phyloP scores from a whole-genome alignment of 306 rosid genomes.

The Cotoneaster glaucophyllus region DNA sequence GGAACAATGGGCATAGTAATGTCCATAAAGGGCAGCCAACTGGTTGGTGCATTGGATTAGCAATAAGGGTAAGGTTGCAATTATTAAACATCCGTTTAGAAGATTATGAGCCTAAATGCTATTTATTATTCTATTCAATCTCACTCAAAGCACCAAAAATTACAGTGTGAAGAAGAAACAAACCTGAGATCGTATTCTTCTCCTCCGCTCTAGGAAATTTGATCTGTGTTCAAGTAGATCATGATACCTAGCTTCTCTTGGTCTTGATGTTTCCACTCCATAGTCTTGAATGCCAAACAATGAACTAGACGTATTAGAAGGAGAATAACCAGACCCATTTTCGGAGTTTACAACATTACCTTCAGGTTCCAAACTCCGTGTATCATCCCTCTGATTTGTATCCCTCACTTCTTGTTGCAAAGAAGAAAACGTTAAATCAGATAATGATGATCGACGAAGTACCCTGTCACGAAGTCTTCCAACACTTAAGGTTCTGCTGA shows the following conservation, averaged over 20 bases:
- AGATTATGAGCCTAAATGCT: background rate
- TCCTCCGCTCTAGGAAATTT: constrained; percentile 91
- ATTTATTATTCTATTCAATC: background rate
- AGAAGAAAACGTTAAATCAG: constrained; percentile 68
- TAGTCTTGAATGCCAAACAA: constrained; percentile 59
- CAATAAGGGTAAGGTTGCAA: background rate
- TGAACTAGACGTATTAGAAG: constrained; percentile 52
- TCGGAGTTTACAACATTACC: constrained; percentile 33
- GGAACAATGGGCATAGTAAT: background rate
- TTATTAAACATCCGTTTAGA: background rate
- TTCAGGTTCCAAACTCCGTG: constrained; percentile 35
- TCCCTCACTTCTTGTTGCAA: constrained; percentile 63
- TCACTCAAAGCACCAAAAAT: constrained; percentile 12
- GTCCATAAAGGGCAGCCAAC: background rate
- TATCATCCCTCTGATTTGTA: constrained; percentile 43
- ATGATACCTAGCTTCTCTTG: constrained; percentile 83
- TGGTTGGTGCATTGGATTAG: background rate
- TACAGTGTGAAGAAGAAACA: constrained; percentile 23
- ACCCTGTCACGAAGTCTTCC: constrained; percentile 99
- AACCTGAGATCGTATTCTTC: constrained; percentile 97
- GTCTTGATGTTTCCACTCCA: constrained; percentile 58
- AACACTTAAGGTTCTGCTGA: constrained; percentile 92
- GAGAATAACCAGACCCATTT: constrained; percentile 42
- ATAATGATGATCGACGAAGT: constrained; percentile 76
- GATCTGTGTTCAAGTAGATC: constrained; percentile 88